Evolutionary conservation across 805 yeast species (phyloP), one percentile per base, ranked within the genome.

Genomic region (Saccharomyces jurei): DNA sequence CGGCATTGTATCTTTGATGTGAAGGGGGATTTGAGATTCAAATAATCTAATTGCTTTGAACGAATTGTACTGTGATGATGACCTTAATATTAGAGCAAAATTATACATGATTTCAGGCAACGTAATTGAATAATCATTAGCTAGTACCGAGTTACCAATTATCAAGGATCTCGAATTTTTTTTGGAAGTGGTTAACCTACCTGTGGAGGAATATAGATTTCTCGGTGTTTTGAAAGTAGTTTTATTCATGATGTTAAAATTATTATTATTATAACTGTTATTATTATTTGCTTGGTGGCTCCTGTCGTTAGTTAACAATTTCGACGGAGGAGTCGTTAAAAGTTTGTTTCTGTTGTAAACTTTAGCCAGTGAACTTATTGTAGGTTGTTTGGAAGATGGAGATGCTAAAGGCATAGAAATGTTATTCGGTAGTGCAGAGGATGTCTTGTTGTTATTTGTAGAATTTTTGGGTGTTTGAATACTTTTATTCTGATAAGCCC

Each of bases 11-110:
- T 55, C 78, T 74, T 68, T 85, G 87, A 50, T 74, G 63, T 50
- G 77, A 78, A 1, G 36, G 0, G 95, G 88, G 22, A 94, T 73
- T n/a, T 56, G 58, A 22, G 54, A 26, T 52, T 81, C 82, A 30
- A 92, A 73, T 2, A 82, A 72, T 53, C 92, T 71, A 9, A 91
- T 81, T 0, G 97, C 96, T 62, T 85, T 83, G 64, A 81, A 82
- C 60, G 95, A 87, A 63, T 91, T 94, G 68, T 80, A 91, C 47
- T 78, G 74, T 3, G 65, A 58, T 9, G 63, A 56, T 5, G 62
- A 50, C 41, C 60, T 60, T 28, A 60, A 41, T 21, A 63, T 56
- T 28, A 59, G 56, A 6, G 62, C 60, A 49, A 64, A 61, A 3
- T 54, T 56, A 46, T 57, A 62, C 22, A 64, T 50, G 1, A 63